Evolutionary conservation across 306 rosid species (phyloP).

Genomic region (Lagenaria siceraria): DNA sequence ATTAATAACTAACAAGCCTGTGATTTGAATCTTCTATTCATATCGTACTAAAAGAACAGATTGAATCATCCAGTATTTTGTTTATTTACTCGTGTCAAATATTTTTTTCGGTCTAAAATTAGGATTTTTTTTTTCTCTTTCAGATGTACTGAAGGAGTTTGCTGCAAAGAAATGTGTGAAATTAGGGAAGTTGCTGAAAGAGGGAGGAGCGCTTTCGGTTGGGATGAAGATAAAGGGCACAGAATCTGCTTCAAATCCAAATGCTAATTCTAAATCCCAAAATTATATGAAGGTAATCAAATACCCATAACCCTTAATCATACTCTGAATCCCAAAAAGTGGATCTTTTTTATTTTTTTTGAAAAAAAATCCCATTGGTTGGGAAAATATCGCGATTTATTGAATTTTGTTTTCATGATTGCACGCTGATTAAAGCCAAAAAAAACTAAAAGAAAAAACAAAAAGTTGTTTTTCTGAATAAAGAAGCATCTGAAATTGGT

Average conservation of each 20-base stretch:
- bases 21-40: too few species aligned
- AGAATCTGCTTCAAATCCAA: conserved; percentile 17
- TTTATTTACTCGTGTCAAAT: too few species aligned
- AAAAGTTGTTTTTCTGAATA: background rate
- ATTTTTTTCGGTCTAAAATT: too few species aligned
- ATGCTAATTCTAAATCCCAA: conserved; percentile 16
- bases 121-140: background rate
- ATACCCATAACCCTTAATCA: background rate
- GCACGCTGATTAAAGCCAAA: background rate
- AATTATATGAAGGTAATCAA: conserved; percentile 23
- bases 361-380: too few species aligned
- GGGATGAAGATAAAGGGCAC: conserved; percentile 31
- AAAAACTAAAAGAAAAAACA: background rate
- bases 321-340: background rate
- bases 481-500: background rate
- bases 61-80: too few species aligned
- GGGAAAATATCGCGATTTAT: background rate
- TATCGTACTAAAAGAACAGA: too few species aligned
- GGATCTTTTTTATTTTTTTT: background rate
- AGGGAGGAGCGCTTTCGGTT: conserved; percentile 31
- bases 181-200: conserved; percentile 60
- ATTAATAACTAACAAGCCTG: too few species aligned
- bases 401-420: background rate
- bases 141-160: conserved; percentile 88
- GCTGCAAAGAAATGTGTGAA: conserved; percentile 72